These are phyloP conservation scores for Globisporangium canariense DNA, from an alignment of 352 stramenopile genomes.

Conservation along the genomic window DNA sequence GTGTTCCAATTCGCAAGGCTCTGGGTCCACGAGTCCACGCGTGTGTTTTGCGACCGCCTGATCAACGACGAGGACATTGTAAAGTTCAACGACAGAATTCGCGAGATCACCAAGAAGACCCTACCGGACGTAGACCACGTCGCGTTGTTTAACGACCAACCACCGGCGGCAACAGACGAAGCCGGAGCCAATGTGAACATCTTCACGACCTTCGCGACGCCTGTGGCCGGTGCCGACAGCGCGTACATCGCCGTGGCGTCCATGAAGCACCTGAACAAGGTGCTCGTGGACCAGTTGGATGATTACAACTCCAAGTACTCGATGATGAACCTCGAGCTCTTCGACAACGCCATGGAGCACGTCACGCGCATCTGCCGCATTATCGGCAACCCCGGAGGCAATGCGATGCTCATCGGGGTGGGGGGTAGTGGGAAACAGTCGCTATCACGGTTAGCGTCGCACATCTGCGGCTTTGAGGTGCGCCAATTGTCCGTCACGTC, in stretches of 20 bases:
- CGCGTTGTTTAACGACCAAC: conserved; percentile 77
- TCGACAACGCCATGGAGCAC: conserved; percentile 97
- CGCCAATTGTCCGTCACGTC: conserved; percentile 94
- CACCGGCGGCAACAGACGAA: conserved; percentile 27
- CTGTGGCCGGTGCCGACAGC: conserved; percentile 56
- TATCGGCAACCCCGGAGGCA: conserved; percentile 94
- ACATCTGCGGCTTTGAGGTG: conserved; percentile 97
- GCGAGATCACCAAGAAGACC: conserved; percentile 91
- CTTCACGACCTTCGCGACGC: conserved; percentile 94
- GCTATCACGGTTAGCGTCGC: conserved; percentile 93
- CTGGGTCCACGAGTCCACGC: conserved; percentile 96
- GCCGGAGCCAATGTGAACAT: conserved; percentile 75
- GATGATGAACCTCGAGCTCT: conserved; percentile 98
- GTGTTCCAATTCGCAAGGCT: conserved; percentile 85
- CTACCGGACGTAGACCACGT: conserved; percentile 85
- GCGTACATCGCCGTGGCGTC: conserved; percentile 71
- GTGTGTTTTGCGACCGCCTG: conserved; percentile 96
- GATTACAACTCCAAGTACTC: conserved; percentile 97
- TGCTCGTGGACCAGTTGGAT: conserved; percentile 93
- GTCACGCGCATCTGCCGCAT: conserved; percentile 96
- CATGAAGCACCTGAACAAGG: conserved; percentile 87
- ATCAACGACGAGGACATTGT: conserved; percentile 94
- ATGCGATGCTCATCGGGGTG: conserved; percentile 97
- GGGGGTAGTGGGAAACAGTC: conserved; percentile 96
- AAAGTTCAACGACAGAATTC: conserved; percentile 91